Base-by-base conservation (phyloP, 1,284 basidiomycete genomes). In the Golubevia pallescens region DNA sequence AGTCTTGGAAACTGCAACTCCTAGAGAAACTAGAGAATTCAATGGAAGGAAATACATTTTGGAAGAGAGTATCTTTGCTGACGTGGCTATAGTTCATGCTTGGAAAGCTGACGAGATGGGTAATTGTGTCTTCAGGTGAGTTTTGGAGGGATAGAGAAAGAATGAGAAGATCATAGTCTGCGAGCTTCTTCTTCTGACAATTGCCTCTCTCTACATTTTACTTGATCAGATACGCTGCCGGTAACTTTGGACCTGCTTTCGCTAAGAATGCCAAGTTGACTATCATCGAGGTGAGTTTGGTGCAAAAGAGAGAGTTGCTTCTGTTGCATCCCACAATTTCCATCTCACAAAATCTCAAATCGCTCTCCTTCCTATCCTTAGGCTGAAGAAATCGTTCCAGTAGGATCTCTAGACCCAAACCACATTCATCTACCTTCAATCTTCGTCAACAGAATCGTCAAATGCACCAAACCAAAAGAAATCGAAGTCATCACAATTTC, bases 31-130 rank as follows among this genome's bases (percentile, higher is more conserved):
- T 21, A 67, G 82, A 10, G 60, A 57, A 38, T 84, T 84, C 63
- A 71, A 80, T 57, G 81, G 81, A 8, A 63, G 73, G 4, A 73
- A 72, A 28, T 85, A 78, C 63, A 72, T 85, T 20, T 68, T 85
- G 13, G 82, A 85, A 56, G 74, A 81, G 56, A 73, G 81, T 14
- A 81, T 85, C 57, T 61, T 73, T 16, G 82, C 68, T 14, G 82
- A 85, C 38, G 67, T 70, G 10, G 82, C 82, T 53, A 71, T 82
- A 42, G 71, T 85, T 10, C 80, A 84, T 59, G 82, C 77, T 0
- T 77, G 74, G 75, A 84, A 84, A 64, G 82, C 76, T 13, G 82
- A 85, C 64, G 73, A 77, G 52, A 71, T 77, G 13, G 82, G 82
- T 10, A 85, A 85, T 63, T 75, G 75, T 57, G 67, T 80, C 3